Base-by-base conservation (phyloP, 2,329 filamentous ascomycete species). In the Venturia effusa region DNA sequence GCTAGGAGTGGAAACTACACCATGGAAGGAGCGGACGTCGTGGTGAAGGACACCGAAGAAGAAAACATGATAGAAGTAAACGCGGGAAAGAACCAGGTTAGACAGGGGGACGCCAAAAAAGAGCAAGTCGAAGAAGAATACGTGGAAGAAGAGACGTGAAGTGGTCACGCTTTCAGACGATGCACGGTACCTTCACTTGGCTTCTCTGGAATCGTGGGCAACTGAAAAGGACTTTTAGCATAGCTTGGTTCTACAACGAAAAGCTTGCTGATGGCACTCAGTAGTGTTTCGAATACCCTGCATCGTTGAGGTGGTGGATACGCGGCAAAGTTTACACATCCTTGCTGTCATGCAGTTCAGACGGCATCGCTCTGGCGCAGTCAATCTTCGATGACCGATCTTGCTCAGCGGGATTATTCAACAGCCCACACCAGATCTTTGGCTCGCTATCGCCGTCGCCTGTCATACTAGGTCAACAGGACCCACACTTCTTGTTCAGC, bases 1-100 rank as follows among this genome's bases (percentile, higher is more conserved):
- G 90, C 85, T 65, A 76, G 85, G 68, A 84, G 81, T 63, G 80
- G 82, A 27, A 83, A 83, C 45, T 88, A 84, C 70, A 15, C 34
- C 30, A 10, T 57, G 27, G 30, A 57, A 15, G 37, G 37, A 15
- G 8, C 37, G 37, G 37, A 39, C 10, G 37, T 11, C 15, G 37
- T 11, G 4, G 37, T 2, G 17, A 45, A 17, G 10, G 43, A 45
- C 43, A 7, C 43, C 17, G 43, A 45, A 19, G 43, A 45, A n/a
- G 10, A 45, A 17, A n/a, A n/a, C n/a, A n/a, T n/a, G n/a, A n/a
- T n/a, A n/a, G n/a, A n/a, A n/a, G n/a, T n/a, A n/a, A n/a, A n/a
- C n/a, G n/a, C n/a, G n/a, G n/a, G n/a, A n/a, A n/a, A n/a, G n/a
- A n/a, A n/a, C n/a, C n/a, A n/a, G n/a, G n/a, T n/a, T n/a, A n/a